These are phyloP conservation scores for Candida berthetii DNA, from an alignment of 805 yeast genomes.

Conservation along the genomic window DNA sequence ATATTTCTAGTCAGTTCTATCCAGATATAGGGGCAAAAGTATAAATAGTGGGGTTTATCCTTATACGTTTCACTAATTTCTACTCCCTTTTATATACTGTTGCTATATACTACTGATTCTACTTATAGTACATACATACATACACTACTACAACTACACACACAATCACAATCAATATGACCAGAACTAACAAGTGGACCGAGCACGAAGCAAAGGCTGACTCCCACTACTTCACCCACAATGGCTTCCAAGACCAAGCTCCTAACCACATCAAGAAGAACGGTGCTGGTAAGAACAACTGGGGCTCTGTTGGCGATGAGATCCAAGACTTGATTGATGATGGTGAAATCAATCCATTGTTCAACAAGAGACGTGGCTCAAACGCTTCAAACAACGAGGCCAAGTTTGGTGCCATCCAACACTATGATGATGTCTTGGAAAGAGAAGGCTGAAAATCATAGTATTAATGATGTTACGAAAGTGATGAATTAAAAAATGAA, in stretches of 20 bases:
- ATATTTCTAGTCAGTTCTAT: too few relatives aligned
- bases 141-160: too few relatives aligned
- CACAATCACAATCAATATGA: conserved; percentile 35
- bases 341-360: conserved; percentile 46
- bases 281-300: conserved; percentile 83
- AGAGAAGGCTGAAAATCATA: not conserved
- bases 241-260: conserved; percentile 59
- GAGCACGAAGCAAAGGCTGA: conserved; percentile 50
- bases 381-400: conserved; percentile 38
- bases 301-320: conserved; percentile 86
- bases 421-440: conserved; percentile 2
- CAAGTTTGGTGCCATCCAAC: conserved; percentile 27
- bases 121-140: too few relatives aligned
- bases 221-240: conserved; percentile 74
- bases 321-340: conserved; percentile 52
- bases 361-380: conserved; percentile 45
- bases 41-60: too few relatives aligned
- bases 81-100: too few relatives aligned
- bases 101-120: too few relatives aligned
- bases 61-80: too few relatives aligned
- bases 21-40: too few relatives aligned
- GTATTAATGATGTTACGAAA: too few relatives aligned
- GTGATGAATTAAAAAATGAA: too few relatives aligned
- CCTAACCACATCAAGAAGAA: conserved; percentile 76
- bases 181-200: conserved; percentile 78